Evolutionary conservation across 2,329 filamentous ascomycete genomes (phyloP).

Genomic region (Neonectria coccinea): DNA sequence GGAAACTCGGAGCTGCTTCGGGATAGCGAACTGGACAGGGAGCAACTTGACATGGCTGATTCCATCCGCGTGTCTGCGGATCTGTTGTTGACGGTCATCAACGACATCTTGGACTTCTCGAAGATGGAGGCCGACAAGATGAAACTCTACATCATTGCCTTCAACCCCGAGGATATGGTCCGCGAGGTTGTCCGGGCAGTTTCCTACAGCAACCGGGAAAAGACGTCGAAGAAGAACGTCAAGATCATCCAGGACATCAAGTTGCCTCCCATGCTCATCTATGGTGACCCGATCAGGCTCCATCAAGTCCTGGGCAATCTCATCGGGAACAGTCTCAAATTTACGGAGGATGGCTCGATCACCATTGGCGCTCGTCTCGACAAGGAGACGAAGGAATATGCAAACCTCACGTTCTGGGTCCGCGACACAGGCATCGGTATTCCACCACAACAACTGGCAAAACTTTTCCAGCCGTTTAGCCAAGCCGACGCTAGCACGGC

Average conservation of each 20-base stretch:
- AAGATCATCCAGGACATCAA: constrained; percentile 78
- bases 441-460: constrained; percentile 81
- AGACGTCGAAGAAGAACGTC: constrained; percentile 71
- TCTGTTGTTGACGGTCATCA: constrained; percentile 90
- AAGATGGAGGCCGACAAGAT: constrained; percentile 92
- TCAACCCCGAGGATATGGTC: constrained; percentile 75
- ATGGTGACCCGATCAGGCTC: constrained; percentile 73
- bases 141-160: constrained; percentile 79
- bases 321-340: constrained; percentile 93
- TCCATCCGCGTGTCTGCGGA: constrained; percentile 89
- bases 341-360: constrained; percentile 87
- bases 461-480: constrained; percentile 91
- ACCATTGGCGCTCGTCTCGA: constrained; percentile 83
- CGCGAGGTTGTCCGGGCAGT: constrained; percentile 74
- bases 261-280: constrained; percentile 78
- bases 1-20: constrained; percentile 87
- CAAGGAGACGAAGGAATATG: constrained; percentile 74
- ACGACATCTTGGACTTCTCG: constrained; percentile 95
- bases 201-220: constrained; percentile 74
- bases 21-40: constrained; percentile 78
- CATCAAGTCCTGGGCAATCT: constrained; percentile 83
- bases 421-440: constrained; percentile 94
- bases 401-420: constrained; percentile 86
- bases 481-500: constrained; percentile 93
- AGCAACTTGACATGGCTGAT: constrained; percentile 87